Conservation (phyloP, 2,329 filamentous ascomycete genomes). For the Boeremia exigua region DNA sequence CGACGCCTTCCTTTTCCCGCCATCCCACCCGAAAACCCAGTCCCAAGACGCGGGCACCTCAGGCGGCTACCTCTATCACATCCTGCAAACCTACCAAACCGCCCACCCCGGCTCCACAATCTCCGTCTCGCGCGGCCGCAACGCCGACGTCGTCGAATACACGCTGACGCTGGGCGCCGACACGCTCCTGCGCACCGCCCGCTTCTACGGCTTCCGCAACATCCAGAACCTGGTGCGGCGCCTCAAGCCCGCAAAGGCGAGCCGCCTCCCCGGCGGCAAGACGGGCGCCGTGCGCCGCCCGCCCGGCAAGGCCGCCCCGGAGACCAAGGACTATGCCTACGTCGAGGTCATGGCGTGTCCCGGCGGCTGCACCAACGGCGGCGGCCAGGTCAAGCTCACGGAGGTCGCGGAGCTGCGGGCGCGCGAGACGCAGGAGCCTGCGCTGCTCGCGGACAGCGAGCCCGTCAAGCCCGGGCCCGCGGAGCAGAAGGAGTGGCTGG, state of each 20-base stretch:
- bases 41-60: constrained; percentile 74
- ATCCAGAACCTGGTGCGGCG: constrained; percentile 97
- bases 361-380: constrained; percentile 97
- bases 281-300: constrained; percentile 65
- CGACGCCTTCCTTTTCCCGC: constrained; percentile 75
- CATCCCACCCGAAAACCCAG: constrained; percentile 47
- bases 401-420: constrained; percentile 64
- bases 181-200: constrained; percentile 60
- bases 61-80: constrained; percentile 86
- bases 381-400: constrained; percentile 90
- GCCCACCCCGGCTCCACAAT: constrained; percentile 75
- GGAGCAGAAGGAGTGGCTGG: constrained; percentile 77
- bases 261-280: constrained; percentile 53
- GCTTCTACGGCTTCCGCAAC: constrained; percentile 97
- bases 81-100: constrained; percentile 76
- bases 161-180: constrained; percentile 62
- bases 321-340: constrained; percentile 79
- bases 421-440: constrained; percentile 31
- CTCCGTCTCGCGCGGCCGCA: constrained; percentile 76
- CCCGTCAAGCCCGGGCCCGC: constrained; percentile 67
- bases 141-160: constrained; percentile 91
- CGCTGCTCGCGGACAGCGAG: constrained; percentile 13
- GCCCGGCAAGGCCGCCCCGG: constrained; percentile 65
- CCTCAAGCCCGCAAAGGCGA: constrained; percentile 79
- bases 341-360: constrained; percentile 99